Base-by-base conservation (phyloP, 2,329 filamentous ascomycete species). In the Huntiella savannae region DNA sequence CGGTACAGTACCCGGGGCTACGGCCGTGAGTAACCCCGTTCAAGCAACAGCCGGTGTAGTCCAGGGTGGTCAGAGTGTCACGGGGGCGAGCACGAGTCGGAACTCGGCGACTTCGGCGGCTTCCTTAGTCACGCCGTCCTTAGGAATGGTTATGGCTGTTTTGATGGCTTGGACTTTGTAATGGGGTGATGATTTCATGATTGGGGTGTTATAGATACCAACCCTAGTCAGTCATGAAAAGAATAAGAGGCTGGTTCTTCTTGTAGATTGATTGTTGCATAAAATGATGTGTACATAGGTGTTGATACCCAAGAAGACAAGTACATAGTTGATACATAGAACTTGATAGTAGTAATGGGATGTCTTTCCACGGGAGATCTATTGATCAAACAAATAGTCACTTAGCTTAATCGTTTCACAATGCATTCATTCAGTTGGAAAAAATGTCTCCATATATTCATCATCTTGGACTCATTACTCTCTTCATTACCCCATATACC, bases 1-100 rank as follows among this genome's bases (percentile, higher is more conserved):
- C 10, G 54, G 59, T 13, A 54, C 65, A 0, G 67, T 79, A 3
- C 76, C 76, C 8, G 65, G 63, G n/a, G 73, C 73, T 2, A 69
- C 64, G 0, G 56, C 57, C 10, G 72, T 73, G 1, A 51, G 58
- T 2, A 67, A 69, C 40, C 59, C 71, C 0, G 68, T 70, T 1
- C 54, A 61, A 2, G 73, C 73, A 0, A 69, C 65, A 3, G 61
- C 58, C n/a, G 67, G 66, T 1, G 49, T 70, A 39, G 40, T 45
- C 15, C 43, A 50, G 1, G 50, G 50, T 10, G 45, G 46, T 5
- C 43, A 42, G 45, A 19, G 12, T 33, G 13, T 40, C 3, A 34
- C 40, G 6, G 47, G 33, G 32, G 42, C 36, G 12, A 33, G 17
- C 43, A 33, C 38, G 15, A 33, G 40, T 32, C 19, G 40, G 11